A percentile compares a stretch with the other conserved stretches of the same genome.
Conservation (phyloP, 495 filamentous ascomycete species). For the Hyaloscypha finlandica region DNA sequence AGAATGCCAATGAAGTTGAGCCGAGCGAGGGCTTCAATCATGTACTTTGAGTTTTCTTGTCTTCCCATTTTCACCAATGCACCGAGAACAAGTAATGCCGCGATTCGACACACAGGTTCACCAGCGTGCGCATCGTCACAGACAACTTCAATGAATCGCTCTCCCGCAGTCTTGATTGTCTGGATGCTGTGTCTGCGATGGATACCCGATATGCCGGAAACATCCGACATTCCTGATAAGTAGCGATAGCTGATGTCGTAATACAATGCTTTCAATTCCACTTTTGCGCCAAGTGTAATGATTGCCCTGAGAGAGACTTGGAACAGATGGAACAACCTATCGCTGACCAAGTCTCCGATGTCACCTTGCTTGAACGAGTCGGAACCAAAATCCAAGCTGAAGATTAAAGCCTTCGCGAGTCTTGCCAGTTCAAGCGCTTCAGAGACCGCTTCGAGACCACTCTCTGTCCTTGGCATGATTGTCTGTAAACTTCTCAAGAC, state of each 20-base stretch:
- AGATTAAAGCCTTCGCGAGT: slow-evolving; percentile 74
- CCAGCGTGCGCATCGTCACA: slow-evolving; percentile 93
- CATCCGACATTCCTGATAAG: slow-evolving; percentile 69
- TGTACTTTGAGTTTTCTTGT: slow-evolving; percentile 61
- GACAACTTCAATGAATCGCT: slow-evolving; percentile 76
- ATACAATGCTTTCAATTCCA: slow-evolving; percentile 73
- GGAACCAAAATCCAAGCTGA: slow-evolving; percentile 63
- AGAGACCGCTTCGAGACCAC: slow-evolving; percentile 59
- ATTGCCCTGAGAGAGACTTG: slow-evolving; percentile 77
- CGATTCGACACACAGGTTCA: slow-evolving; percentile 75
- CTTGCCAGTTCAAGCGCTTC: slow-evolving; percentile 74
- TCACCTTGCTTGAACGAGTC: slow-evolving; percentile 48
- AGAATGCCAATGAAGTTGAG: slow-evolving; percentile 90
- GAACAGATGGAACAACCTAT: slow-evolving; percentile 90
- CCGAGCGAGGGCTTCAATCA: slow-evolving; percentile 76
- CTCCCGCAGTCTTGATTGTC: slow-evolving; percentile 74
- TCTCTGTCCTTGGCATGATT: slow-evolving; percentile 82
- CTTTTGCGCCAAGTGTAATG: slow-evolving; percentile 65
- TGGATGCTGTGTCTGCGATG: slow-evolving; percentile 62
- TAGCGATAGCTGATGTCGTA: slow-evolving; percentile 90
- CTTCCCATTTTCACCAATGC: slow-evolving; percentile 68
- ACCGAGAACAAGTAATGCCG: slow-evolving; percentile 74
- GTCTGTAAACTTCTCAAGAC: slow-evolving; percentile 82
- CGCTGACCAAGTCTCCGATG: slow-evolving; percentile 73
- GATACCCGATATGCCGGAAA: slow-evolving; percentile 34